A percentile compares a stretch with the other conserved stretches of the same genome.
Evolutionary conservation across 169 alveolate genomes (phyloP).

Genomic region (Plasmodium vinckei): DNA sequence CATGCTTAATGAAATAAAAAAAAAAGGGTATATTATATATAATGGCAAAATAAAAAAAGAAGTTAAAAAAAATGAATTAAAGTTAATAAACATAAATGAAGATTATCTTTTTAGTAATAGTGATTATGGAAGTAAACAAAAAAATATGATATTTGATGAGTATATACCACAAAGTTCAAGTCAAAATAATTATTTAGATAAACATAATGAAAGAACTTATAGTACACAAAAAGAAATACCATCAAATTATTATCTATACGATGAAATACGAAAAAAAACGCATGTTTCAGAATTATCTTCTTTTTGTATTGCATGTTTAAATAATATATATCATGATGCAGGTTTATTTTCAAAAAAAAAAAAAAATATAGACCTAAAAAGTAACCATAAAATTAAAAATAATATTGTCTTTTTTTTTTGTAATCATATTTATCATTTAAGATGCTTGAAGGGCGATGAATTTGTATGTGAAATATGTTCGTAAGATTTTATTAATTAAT

Average conservation of each 20-base stretch:
- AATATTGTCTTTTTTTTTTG: slow-evolving; percentile 52
- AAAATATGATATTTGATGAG: not conserved
- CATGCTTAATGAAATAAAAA: slow-evolving; percentile 13
- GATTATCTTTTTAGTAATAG: slow-evolving; percentile 29
- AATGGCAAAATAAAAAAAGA: slow-evolving; percentile 49
- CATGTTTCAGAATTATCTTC: slow-evolving; percentile 40
- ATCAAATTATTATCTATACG: slow-evolving; percentile 22
- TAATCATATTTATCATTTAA: slow-evolving; percentile 65
- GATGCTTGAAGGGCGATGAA: slow-evolving; percentile 6
- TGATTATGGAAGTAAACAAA: not conserved
- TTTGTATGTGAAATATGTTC: slow-evolving; percentile 10
- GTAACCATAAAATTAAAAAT: not conserved
- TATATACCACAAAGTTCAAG: not conserved
- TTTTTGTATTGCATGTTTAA: slow-evolving; percentile 28
- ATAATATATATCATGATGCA: slow-evolving; percentile 31
- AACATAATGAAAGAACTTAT: not conserved
- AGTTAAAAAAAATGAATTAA: slow-evolving; percentile 26
- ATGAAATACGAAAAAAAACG: slow-evolving; percentile 19
- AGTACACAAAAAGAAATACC: slow-evolving; percentile 19
- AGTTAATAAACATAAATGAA: slow-evolving; percentile 40
- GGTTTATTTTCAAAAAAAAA: not conserved
- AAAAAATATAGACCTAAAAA: not conserved
- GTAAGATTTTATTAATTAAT: no score
- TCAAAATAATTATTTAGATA: not conserved
- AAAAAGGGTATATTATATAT: slow-evolving; percentile 49